Conservation (phyloP, 2,329 filamentous ascomycete genomes). For the Aspergillus ustus region DNA sequence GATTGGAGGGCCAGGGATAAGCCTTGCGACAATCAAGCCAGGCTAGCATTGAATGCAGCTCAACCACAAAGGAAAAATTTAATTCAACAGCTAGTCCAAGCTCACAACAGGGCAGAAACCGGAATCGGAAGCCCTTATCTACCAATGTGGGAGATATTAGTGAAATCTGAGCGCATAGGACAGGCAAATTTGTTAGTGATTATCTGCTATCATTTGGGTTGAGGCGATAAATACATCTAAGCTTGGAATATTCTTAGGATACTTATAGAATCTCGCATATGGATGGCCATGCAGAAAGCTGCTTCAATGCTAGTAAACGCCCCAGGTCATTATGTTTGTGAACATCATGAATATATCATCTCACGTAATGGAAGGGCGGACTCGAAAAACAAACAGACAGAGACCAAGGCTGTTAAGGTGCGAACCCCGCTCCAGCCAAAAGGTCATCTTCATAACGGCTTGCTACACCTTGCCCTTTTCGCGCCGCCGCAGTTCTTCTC, state of each 20-base stretch:
- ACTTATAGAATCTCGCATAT: neutral
- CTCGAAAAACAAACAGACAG: no score
- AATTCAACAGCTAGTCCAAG: no score
- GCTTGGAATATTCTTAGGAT: neutral
- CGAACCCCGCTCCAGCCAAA: slow-evolving; percentile 23
- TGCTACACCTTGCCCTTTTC: slow-evolving; percentile 30
- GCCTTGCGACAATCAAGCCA: no score
- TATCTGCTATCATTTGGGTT: neutral
- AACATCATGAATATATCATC: neutral
- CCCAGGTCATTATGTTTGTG: neutral
- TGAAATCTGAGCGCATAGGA: no score
- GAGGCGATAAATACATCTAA: neutral
- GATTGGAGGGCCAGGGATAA: no score
- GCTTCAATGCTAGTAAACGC: neutral
- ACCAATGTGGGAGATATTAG: no score
- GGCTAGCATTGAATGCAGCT: no score
- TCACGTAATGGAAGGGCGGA: neutral
- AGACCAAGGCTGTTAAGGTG: slow-evolving; percentile 3
- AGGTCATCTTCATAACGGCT: slow-evolving; percentile 36
- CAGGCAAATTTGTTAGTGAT: no score
- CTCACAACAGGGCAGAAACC: no score
- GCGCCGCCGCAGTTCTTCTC: slow-evolving; percentile 26
- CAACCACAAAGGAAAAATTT: no score
- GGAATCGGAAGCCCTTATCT: no score
- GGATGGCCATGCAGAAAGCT: neutral